These are phyloP conservation scores for Crithidia brevicula DNA, from an alignment of 208 protist species.

Conservation along the genomic window DNA sequence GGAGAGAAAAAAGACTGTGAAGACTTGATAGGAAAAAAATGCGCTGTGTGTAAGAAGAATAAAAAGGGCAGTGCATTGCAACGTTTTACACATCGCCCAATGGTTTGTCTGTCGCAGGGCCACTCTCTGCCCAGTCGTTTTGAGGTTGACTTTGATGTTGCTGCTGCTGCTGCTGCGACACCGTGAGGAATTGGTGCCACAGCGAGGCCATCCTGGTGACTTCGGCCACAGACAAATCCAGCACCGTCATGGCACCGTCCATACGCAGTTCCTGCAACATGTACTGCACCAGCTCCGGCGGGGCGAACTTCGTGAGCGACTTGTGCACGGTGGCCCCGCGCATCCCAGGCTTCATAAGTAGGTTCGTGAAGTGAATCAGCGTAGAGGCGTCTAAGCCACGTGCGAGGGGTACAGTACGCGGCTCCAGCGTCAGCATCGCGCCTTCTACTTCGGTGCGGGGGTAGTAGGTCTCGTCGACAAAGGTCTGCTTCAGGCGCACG, in stretches of 20 bases:
- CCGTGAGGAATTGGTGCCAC: slow-evolving; percentile 74
- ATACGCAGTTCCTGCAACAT: slow-evolving; percentile 85
- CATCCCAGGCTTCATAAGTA: slow-evolving; percentile 73
- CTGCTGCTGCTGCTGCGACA: slow-evolving; percentile 51
- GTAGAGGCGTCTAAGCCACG: slow-evolving; percentile 57
- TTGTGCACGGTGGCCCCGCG: slow-evolving; percentile 72
- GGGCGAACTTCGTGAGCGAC: slow-evolving; percentile 62
- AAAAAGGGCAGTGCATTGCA: no score
- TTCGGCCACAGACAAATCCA: slow-evolving; percentile 76
- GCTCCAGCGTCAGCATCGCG: slow-evolving; percentile 81
- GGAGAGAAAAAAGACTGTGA: background rate
- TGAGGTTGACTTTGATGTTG: background rate
- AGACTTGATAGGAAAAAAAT: background rate
- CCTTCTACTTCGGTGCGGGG: slow-evolving; percentile 85
- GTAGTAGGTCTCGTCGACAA: slow-evolving; percentile 87
- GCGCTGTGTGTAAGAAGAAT: no score
- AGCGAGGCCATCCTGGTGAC: slow-evolving; percentile 66
- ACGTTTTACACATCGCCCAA: no score
- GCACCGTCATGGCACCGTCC: slow-evolving; percentile 80
- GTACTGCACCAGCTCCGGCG: slow-evolving; percentile 81
- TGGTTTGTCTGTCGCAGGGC: no score
- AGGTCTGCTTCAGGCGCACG: slow-evolving; percentile 73
- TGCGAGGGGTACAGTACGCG: slow-evolving; percentile 56
- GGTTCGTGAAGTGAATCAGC: slow-evolving; percentile 83
- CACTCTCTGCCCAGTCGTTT: no score